phyloP scores from a whole-genome alignment of 2,329 filamentous ascomycete species.

The Aspergillus eucalypticola region DNA sequence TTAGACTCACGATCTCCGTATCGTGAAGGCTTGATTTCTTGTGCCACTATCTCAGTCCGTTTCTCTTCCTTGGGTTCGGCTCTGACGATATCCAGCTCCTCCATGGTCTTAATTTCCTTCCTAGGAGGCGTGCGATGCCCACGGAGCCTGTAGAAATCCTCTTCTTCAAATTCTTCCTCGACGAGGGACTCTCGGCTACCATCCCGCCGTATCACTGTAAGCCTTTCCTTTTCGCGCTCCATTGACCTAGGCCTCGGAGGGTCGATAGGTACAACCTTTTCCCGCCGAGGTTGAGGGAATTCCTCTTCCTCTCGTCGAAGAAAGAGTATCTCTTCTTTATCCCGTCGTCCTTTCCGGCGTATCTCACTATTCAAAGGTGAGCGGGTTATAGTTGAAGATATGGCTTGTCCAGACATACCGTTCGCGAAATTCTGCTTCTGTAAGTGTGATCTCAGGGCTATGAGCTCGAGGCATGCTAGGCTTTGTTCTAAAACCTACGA shows the following conservation, averaged over 20 bases:
- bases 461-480: constrained; percentile 2
- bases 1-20: constrained; percentile 74
- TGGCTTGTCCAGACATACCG: constrained; percentile 41
- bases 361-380: constrained; percentile 9
- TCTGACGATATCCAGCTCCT: constrained; percentile 79
- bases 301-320: constrained; percentile 45
- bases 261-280: constrained; percentile 26
- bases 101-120: constrained; percentile 59
- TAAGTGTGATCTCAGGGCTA: constrained; percentile 41
- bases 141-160: constrained; percentile 67
- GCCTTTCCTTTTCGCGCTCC: constrained; percentile 29
- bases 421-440: constrained; percentile 59
- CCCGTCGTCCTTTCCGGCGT: constrained; percentile 44
- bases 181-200: constrained; percentile 16
- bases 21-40: constrained; percentile 76
- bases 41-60: constrained; percentile 69
- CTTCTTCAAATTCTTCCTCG: constrained; percentile 53
- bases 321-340: constrained; percentile 68
- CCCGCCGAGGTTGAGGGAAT: constrained; percentile 22
- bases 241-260: constrained; percentile 30
- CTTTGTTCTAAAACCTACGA: background rate
- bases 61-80: constrained; percentile 81
- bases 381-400: background rate
- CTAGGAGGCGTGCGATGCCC: constrained; percentile 66
- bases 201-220: constrained; percentile 20